Conservation (phyloP, 371 early-diverging fungal species). For the Mucor velutinosus region DNA sequence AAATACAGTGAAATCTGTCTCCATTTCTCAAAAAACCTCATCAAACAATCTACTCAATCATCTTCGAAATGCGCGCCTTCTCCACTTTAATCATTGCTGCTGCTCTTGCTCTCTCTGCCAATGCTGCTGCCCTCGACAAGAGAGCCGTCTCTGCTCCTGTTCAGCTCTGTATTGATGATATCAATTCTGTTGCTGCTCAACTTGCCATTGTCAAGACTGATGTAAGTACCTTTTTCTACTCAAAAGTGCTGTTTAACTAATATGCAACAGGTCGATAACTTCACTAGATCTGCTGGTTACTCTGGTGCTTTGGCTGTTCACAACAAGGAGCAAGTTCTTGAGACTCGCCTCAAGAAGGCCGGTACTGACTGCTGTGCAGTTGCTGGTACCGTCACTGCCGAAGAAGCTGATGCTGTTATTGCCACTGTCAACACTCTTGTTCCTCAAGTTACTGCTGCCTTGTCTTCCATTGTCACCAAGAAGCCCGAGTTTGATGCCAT, state of each 20-base stretch:
- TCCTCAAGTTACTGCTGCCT: constrained; percentile 11
- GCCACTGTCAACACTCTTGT: constrained; percentile 6
- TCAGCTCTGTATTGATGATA: neutral
- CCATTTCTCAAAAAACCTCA: neutral
- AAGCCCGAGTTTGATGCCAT: constrained; percentile 19
- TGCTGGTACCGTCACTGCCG: constrained; percentile 4
- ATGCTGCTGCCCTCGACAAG: constrained; percentile 23
- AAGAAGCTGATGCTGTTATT: constrained; percentile 25
- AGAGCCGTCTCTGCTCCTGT: constrained; percentile 21
- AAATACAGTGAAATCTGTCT: neutral
- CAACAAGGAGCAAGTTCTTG: constrained; percentile 9
- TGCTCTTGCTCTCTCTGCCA: constrained; percentile 19
- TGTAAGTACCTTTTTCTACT: constrained; percentile 6
- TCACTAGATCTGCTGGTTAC: constrained; percentile 17
- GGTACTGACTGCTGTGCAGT: constrained; percentile 18
- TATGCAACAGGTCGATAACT: constrained; percentile 9
- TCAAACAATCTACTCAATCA: constrained; percentile 5
- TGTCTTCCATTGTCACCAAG: constrained; percentile 17
- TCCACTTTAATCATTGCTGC: constrained; percentile 15
- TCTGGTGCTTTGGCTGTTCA: constrained; percentile 18
- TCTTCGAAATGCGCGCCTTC: constrained; percentile 19
- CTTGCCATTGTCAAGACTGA: constrained; percentile 11
- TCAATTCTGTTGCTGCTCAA: constrained; percentile 14
- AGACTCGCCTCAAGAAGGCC: constrained; percentile 14
- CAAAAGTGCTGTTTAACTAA: neutral